A percentile compares a stretch with the other conserved stretches of the same genome.
Conservation (phyloP, 2,329 filamentous ascomycete species). For the Trichoderma guizhouense region DNA sequence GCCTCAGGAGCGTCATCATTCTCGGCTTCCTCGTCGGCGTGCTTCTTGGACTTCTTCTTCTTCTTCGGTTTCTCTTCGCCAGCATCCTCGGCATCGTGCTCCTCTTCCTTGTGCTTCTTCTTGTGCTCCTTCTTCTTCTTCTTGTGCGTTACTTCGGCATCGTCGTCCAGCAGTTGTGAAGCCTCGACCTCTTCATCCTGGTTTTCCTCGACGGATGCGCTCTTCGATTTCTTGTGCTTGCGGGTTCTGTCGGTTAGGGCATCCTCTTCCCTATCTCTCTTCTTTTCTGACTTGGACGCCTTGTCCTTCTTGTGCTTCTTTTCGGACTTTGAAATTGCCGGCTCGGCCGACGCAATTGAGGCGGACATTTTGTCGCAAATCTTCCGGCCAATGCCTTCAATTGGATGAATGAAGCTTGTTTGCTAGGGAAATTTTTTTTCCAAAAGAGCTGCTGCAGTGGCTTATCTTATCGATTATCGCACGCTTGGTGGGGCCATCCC, state of each 20-base stretch:
- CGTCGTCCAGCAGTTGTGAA: constrained; percentile 24
- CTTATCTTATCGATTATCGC: constrained; percentile 21
- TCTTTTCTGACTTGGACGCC: constrained; percentile 38
- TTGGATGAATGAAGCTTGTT: constrained; percentile 2
- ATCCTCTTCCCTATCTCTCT: constrained; percentile 45
- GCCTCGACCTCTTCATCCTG: constrained; percentile 19
- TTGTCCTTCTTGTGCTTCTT: constrained; percentile 40
- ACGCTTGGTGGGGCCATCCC: neutral
- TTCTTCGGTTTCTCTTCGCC: constrained; percentile 32
- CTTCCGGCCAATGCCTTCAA: neutral
- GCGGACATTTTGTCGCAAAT: constrained; percentile 15
- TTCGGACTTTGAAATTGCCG: constrained; percentile 32
- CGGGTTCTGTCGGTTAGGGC: constrained; percentile 38
- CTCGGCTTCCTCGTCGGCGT: constrained; percentile 29
- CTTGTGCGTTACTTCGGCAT: constrained; percentile 36
- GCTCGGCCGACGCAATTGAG: constrained; percentile 32
- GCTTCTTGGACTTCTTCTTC: constrained; percentile 32
- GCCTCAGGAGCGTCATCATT: constrained; percentile 14
- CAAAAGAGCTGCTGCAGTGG: neutral
- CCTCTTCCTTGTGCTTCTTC: constrained; percentile 31
- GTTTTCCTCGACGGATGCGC: constrained; percentile 36
- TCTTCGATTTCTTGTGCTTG: constrained; percentile 51
- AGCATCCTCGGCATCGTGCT: constrained; percentile 5
- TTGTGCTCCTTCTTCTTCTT: constrained; percentile 29
- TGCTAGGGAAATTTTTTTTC: constrained; percentile 17